phyloP scores from a whole-genome alignment of 345 rosid species.

The Salix arbutifolia region DNA sequence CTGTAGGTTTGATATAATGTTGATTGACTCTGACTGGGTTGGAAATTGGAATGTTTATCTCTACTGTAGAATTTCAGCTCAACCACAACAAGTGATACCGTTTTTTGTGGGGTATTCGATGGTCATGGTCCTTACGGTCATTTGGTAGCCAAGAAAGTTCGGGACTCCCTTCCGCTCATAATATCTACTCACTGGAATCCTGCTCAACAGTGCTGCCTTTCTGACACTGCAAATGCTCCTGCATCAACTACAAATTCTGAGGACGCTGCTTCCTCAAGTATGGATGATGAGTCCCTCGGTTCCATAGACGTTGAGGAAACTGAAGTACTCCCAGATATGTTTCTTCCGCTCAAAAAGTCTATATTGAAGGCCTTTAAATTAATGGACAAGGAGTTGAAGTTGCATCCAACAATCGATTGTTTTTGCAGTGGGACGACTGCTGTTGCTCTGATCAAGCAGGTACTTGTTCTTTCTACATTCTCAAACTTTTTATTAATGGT shows the following conservation, averaged over 20 bases:
- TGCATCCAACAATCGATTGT: slow-evolving; percentile 87
- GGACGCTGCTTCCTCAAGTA: slow-evolving; percentile 41
- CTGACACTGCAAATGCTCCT: slow-evolving; percentile 21
- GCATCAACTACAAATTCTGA: slow-evolving; percentile 30
- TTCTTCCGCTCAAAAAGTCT: slow-evolving; percentile 58
- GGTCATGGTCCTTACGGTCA: slow-evolving; percentile 98
- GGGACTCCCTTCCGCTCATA: slow-evolving; percentile 72
- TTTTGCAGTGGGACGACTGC: slow-evolving; percentile 98
- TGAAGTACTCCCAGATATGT: slow-evolving; percentile 55
- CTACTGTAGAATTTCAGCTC: slow-evolving; percentile 61
- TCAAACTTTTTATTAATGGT: neutral
- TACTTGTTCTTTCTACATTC: slow-evolving; percentile 18
- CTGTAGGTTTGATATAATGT: neutral
- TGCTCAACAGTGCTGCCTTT: slow-evolving; percentile 26
- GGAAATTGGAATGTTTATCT: slow-evolving; percentile 27
- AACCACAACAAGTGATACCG: slow-evolving; percentile 57
- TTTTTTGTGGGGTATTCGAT: slow-evolving; percentile 91
- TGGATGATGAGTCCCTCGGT: slow-evolving; percentile 67
- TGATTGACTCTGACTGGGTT: neutral
- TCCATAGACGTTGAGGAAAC: slow-evolving; percentile 44
- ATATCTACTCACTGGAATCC: slow-evolving; percentile 58
- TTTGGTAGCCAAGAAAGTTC: slow-evolving; percentile 83
- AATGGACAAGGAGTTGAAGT: slow-evolving; percentile 76
- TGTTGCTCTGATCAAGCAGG: slow-evolving; percentile 87
- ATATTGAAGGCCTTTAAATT: slow-evolving; percentile 71